Evolutionary conservation across 345 rosid species (phyloP), one percentile per base, ranked within the genome.

Genomic region (Sonneratia caseolaris): DNA sequence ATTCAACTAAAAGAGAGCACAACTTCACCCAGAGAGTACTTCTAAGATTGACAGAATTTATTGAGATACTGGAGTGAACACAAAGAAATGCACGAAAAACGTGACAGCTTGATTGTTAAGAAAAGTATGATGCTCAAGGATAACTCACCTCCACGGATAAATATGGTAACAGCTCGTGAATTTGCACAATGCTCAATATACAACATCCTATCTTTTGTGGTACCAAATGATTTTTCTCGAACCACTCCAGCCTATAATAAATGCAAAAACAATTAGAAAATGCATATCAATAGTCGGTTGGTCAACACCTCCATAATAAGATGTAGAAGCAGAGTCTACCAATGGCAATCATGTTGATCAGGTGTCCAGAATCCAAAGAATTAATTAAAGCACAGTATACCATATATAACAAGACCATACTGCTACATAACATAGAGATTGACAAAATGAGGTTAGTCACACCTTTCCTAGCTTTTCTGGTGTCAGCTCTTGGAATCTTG

Each of bases 401-500:
- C 45, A 59, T 13, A 43, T 9, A 19, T 27, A 27, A 27, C 32
- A 27, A 27, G 32, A 27, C 32, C 32, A 27, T 75, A 73, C 49
- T 48, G 53, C 53, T 48, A 3, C 3, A 48, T 0, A 48, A 48
- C 53, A 4, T 47, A 47, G 51, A 47, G 15, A 9, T 47, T 18
- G 59, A 53, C 15, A 47, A 8, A 47, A 0, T 47, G 6, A 53
- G 16, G 6, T 53, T 5, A 53, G 18, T 3, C 37, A 11, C 84
- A 92, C 98, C 96, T 77, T 95, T 32, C 99, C 98, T 59, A 95
- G 81, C 85, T 95, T 95, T 73, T 90, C 99, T 49, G 97, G 72
- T 35, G 98, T 95, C 84, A 95, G 81, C 81, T 95, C 99, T 84
- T 95, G 97, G 81, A 95, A 95, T 79, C 99, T 82, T 68, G 98